Percentiles rank a stretch among this genome's conserved stretches.
Evolutionary conservation across 176 grass and related monocot species (phyloP).

Genomic region (Tillandsia leiboldiana): DNA sequence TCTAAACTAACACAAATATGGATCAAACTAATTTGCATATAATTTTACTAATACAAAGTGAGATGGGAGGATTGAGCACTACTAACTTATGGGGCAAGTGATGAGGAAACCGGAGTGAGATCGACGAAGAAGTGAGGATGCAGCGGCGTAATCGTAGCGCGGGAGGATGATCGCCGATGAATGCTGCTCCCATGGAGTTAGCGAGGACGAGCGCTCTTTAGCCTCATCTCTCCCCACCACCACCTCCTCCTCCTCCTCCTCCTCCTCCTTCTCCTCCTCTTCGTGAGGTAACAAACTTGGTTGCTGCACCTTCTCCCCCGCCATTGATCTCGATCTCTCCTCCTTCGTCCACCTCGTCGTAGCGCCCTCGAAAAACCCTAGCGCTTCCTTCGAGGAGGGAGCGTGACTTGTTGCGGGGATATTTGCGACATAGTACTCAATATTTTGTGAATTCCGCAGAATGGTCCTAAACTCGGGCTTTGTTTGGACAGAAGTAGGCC

Average conservation of each 20-base stretch:
- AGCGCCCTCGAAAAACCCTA: background rate
- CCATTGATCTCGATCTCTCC: background rate
- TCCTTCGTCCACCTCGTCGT: background rate
- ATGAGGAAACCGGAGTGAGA: conserved; percentile 93
- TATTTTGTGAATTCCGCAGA: background rate
- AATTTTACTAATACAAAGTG: background rate
- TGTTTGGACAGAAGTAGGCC: too few species aligned
- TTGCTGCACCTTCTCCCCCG: background rate
- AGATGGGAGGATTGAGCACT: background rate
- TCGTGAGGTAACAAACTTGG: background rate
- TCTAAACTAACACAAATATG: background rate
- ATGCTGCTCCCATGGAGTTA: conserved; percentile 85
- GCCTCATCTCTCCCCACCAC: conserved; percentile 6
- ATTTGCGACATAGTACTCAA: background rate
- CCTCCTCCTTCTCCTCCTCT: background rate
- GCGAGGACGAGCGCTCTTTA: background rate
- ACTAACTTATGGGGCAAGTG: conserved; percentile 94
- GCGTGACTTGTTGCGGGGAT: background rate
- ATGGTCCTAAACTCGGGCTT: too few species aligned
- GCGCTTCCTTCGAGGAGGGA: background rate
- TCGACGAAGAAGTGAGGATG: conserved; percentile 51
- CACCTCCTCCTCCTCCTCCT: conserved; percentile 27
- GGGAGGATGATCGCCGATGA: conserved; percentile 78
- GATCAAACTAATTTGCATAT: background rate
- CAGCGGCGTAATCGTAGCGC: conserved; percentile 77